These are phyloP conservation scores for Aspergillus leporis DNA, from an alignment of 495 filamentous ascomycete genomes.

Conservation along the genomic window DNA sequence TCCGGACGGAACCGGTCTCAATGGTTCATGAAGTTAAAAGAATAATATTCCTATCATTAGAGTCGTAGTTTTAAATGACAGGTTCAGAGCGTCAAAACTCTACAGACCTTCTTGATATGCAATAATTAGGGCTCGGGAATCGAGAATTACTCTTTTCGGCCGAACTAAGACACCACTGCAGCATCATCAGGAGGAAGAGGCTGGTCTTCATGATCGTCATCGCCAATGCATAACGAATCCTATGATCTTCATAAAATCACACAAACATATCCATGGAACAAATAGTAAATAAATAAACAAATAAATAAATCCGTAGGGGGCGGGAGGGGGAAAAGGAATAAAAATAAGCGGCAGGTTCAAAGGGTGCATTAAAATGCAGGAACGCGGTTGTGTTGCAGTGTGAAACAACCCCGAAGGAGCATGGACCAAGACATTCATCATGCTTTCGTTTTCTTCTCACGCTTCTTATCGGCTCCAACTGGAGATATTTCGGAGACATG, in stretches of 20 bases:
- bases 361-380: slow-evolving; percentile 7
- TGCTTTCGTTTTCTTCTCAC: not conserved
- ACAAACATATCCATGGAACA: not conserved
- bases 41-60: not conserved
- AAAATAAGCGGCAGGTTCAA: slow-evolving; percentile 5
- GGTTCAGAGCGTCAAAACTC: not conserved
- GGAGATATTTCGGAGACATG: not conserved
- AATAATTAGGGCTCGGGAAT: not conserved
- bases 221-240: not conserved
- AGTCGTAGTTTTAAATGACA: not conserved
- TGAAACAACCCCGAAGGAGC: slow-evolving; percentile 9
- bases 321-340: not conserved
- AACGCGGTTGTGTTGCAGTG: slow-evolving; percentile 9
- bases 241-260: not conserved
- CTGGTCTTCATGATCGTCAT: not conserved
- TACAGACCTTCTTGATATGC: not conserved
- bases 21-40: slow-evolving; percentile 1
- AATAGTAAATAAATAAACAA: not conserved
- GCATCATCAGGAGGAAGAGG: too few species aligned
- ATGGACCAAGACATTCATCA: slow-evolving; percentile 9
- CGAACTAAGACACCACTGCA: not conserved
- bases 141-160: not conserved
- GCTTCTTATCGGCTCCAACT: not conserved
- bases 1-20: not conserved
- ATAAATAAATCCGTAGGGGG: not conserved